These are phyloP conservation scores for Populus simonii DNA, from an alignment of 345 rosid genomes.

Conservation along the genomic window DNA sequence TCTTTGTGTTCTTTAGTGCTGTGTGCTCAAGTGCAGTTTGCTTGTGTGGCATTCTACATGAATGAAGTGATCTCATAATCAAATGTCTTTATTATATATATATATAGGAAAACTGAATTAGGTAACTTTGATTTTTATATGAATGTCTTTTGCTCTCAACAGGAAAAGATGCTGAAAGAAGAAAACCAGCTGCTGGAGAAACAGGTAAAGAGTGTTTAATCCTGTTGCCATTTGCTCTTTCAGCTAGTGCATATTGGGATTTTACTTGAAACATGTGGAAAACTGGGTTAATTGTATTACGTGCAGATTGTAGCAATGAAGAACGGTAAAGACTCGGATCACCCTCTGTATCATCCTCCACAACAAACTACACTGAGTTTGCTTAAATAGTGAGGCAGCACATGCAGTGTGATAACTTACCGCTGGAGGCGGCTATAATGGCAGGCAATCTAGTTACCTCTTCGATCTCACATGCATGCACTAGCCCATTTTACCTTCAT, in stretches of 20 bases:
- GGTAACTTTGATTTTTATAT: background rate
- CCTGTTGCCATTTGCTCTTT: background rate
- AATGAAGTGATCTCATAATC: background rate
- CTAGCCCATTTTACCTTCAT: background rate
- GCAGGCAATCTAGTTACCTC: background rate
- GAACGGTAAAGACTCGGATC: background rate
- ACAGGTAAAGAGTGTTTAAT: slow-evolving; percentile 28
- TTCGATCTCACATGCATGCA: background rate
- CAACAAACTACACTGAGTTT: slow-evolving; percentile 13
- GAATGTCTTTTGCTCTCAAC: background rate
- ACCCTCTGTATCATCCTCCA: background rate
- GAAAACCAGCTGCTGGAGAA: slow-evolving; percentile 32
- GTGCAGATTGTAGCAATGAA: slow-evolving; percentile 21
- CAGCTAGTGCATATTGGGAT: background rate
- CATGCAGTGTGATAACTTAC: background rate
- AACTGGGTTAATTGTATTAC: background rate
- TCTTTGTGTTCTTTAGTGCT: background rate
- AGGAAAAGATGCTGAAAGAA: slow-evolving; percentile 35
- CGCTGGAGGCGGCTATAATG: background rate
- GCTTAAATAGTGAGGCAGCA: slow-evolving; percentile 2
- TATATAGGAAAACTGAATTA: background rate
- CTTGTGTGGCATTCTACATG: background rate
- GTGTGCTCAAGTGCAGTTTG: background rate
- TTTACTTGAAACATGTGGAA: background rate
- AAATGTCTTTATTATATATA: no score